Evolutionary conservation across 208 protist species (phyloP), one percentile per base, ranked within the genome.

Genomic region (Crithidia bombi): DNA sequence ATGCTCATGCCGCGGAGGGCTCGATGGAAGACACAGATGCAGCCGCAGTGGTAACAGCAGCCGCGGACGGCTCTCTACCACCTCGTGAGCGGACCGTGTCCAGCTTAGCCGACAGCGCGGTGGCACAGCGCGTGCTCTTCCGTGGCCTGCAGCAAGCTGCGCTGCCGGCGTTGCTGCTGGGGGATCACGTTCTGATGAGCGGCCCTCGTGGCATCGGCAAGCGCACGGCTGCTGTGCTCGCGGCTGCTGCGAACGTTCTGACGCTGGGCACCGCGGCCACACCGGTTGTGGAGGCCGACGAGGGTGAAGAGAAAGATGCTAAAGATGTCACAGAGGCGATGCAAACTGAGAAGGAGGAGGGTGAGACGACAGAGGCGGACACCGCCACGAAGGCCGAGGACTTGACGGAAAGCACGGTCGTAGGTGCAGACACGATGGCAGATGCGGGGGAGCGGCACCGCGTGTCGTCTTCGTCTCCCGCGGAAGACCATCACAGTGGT

Each of bases 151-250:
- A 95, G 67, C 85, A 91, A 35, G 32, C 85, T 1, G 81, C 81
- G 0, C 61, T 95, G 35, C 74, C 85, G 0, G 69, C 81, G 5
- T 78, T 93, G 70, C 73, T 95, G 33, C 62, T 88, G 0, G 90
- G 90, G 3, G 73, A 90, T 46, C 90, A 95, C 77, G 84, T 81
- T 1, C 26, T 93, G 5, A 65, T 87, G 30, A 66, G 74, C 49
- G 90, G 81, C 0, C 90, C 90, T n/a, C 69, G 63, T 5, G 79
- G 79, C 2, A 39, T 70, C 1, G 90, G 90, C 23, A 90, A 91
- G 64, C 73, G 81, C 28, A 87, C 81, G 21, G 79, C 85, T 4
- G 71, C 79, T 21, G 54, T 80, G 23, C 61, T 95, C 14, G 79
- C 83, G 0, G 66, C 75, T 7, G 78, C 65, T 4, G 46, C 56